A percentile compares a stretch with the other conserved stretches of the same genome.
phyloP scores from a whole-genome alignment of 306 rosid species.

The Lablab purpureus region DNA sequence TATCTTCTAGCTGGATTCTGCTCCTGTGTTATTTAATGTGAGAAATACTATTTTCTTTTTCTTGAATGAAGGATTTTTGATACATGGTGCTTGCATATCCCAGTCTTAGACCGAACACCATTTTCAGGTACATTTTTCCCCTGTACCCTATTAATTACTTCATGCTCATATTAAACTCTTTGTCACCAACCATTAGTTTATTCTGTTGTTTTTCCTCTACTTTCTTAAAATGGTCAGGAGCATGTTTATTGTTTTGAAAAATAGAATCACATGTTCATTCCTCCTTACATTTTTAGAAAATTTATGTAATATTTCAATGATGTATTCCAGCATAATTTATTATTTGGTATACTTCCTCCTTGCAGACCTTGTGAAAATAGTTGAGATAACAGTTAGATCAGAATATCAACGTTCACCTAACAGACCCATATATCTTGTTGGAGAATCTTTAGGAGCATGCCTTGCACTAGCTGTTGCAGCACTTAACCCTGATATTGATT shows the following conservation, averaged over 20 bases:
- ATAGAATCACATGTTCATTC: slow-evolving; percentile 4
- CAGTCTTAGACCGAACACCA: slow-evolving; percentile 77
- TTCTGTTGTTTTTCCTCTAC: slow-evolving; percentile 6
- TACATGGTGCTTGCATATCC: slow-evolving; percentile 91
- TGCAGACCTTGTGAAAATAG: slow-evolving; percentile 80
- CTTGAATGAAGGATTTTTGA: slow-evolving; percentile 73
- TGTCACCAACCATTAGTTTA: neutral
- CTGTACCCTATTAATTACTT: neutral
- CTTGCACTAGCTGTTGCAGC: slow-evolving; percentile 90
- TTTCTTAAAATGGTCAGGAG: slow-evolving; percentile 34
- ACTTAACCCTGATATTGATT: slow-evolving; percentile 76
- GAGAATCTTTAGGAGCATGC: slow-evolving; percentile 88
- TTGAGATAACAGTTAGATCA: slow-evolving; percentile 64
- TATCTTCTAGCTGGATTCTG: slow-evolving; percentile 36
- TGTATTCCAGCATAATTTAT: slow-evolving; percentile 23
- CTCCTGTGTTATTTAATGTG: slow-evolving; percentile 25
- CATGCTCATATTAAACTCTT: neutral
- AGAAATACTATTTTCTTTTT: slow-evolving; percentile 15
- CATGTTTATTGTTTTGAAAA: slow-evolving; percentile 25
- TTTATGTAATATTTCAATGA: slow-evolving; percentile 18
- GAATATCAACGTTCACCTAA: slow-evolving; percentile 66
- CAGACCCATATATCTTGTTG: slow-evolving; percentile 85
- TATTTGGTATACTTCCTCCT: slow-evolving; percentile 26
- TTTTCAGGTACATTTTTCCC: slow-evolving; percentile 62
- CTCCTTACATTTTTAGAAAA: slow-evolving; percentile 17